These are phyloP conservation scores for Arachis stenosperma DNA, from an alignment of 306 rosid genomes.

Conservation along the genomic window DNA sequence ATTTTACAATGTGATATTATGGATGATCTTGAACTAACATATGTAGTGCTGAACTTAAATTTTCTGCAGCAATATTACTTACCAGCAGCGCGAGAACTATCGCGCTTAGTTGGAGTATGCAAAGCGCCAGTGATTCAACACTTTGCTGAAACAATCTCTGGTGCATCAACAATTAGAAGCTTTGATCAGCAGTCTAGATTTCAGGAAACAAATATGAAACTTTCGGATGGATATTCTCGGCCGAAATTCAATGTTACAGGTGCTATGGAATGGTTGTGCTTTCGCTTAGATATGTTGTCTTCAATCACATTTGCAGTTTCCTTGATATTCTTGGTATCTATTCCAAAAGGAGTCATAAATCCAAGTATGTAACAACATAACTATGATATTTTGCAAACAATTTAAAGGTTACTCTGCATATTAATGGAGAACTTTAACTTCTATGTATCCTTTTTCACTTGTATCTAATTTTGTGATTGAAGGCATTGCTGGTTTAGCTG, in stretches of 20 bases:
- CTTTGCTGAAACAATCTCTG: slow-evolving; percentile 83
- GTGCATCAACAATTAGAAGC: slow-evolving; percentile 83
- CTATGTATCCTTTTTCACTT: background rate
- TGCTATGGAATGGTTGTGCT: slow-evolving; percentile 88
- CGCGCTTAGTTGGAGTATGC: slow-evolving; percentile 80
- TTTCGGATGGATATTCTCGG: slow-evolving; percentile 69
- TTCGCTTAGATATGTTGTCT: slow-evolving; percentile 79
- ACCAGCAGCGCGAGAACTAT: slow-evolving; percentile 78
- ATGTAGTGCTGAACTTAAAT: background rate
- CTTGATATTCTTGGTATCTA: slow-evolving; percentile 67
- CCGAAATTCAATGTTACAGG: slow-evolving; percentile 66
- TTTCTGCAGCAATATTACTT: slow-evolving; percentile 71
- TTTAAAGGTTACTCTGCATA: slow-evolving; percentile 14
- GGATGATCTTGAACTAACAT: background rate
- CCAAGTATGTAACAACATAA: slow-evolving; percentile 56
- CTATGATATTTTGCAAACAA: background rate
- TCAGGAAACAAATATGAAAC: slow-evolving; percentile 66
- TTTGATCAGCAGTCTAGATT: slow-evolving; percentile 80
- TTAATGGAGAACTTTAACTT: background rate
- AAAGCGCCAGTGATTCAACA: slow-evolving; percentile 91
- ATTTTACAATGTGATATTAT: background rate
- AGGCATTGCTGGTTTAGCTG: slow-evolving; percentile 87
- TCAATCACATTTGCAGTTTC: slow-evolving; percentile 68
- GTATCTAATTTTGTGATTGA: slow-evolving; percentile 3
- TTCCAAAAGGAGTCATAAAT: slow-evolving; percentile 74